These are phyloP conservation scores for Ceratobasidium sp. DNA, from an alignment of 1,284 basidiomycete species.

Conservation along the genomic window DNA sequence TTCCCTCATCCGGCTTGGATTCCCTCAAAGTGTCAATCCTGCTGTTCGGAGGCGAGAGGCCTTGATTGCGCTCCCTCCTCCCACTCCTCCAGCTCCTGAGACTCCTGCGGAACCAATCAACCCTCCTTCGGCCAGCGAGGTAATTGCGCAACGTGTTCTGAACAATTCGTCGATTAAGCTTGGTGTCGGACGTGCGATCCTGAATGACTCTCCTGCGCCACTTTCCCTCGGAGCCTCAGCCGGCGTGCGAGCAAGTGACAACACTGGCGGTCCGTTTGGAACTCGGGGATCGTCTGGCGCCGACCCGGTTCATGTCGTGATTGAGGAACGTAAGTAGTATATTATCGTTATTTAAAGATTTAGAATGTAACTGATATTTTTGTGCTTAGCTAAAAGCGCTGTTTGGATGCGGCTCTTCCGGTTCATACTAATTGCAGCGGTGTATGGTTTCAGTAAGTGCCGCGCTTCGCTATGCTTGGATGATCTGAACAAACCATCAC, in stretches of 20 bases:
- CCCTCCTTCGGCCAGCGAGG: conserved; percentile 50
- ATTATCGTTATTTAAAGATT: conserved; percentile 48
- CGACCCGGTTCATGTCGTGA: conserved; percentile 78
- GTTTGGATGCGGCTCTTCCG: conserved; percentile 52
- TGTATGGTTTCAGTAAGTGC: conserved; percentile 45
- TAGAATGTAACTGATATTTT: not conserved
- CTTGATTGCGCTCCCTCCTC: conserved; percentile 46
- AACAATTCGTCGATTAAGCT: conserved; percentile 51
- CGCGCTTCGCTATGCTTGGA: not conserved
- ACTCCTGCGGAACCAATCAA: conserved; percentile 62
- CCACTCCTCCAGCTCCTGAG: conserved; percentile 41
- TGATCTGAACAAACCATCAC: not conserved
- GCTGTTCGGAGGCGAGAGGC: conserved; percentile 73
- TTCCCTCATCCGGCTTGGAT: conserved; percentile 70
- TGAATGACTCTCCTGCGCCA: conserved; percentile 28
- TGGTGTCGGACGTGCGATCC: conserved; percentile 22
- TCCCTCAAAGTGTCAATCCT: conserved; percentile 66
- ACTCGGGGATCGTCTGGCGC: conserved; percentile 56
- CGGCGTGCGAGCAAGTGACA: conserved; percentile 14
- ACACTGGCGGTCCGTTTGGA: conserved; percentile 24
- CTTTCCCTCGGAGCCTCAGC: conserved; percentile 28
- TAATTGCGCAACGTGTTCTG: conserved; percentile 70
- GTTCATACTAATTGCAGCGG: conserved; percentile 32
- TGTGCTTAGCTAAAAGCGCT: conserved; percentile 54
- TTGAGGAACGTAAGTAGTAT: conserved; percentile 74